A percentile compares a stretch with the other conserved stretches of the same genome.
Evolutionary conservation across 108 stramenopile genomes (phyloP).

Genomic region (Stephanodiscus minutulus): DNA sequence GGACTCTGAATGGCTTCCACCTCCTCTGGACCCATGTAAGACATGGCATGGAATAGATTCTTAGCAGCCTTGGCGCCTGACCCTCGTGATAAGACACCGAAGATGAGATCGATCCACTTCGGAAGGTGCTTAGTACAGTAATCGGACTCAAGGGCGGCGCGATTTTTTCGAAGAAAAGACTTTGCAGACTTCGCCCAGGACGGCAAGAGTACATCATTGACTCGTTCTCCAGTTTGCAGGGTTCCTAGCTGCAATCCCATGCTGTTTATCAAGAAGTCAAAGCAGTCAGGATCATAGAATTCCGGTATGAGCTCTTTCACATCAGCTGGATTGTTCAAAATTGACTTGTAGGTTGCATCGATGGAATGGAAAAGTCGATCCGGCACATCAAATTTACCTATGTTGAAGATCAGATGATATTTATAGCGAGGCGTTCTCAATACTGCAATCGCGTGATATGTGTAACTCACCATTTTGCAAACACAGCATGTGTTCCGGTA

Average conservation of each 20-base stretch:
- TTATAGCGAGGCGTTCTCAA: not conserved
- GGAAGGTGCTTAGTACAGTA: slow-evolving; percentile 84
- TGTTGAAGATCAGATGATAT: not conserved
- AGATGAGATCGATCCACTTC: slow-evolving; percentile 98
- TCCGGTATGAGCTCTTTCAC: slow-evolving; percentile 98
- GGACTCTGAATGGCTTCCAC: slow-evolving; percentile 62
- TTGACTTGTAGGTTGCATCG: slow-evolving; percentile 72
- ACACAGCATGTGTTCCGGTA: slow-evolving; percentile 98
- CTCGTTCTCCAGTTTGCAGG: slow-evolving; percentile 85
- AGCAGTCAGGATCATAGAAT: slow-evolving; percentile 85
- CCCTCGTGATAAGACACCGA: slow-evolving; percentile 92
- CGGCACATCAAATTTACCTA: slow-evolving; percentile 94
- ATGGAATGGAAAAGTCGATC: slow-evolving; percentile 94
- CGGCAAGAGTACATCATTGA: slow-evolving; percentile 90
- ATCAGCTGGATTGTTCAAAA: slow-evolving; percentile 92
- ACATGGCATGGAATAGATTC: slow-evolving; percentile 91
- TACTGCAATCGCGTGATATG: not conserved
- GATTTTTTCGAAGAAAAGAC: slow-evolving; percentile 88
- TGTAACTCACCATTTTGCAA: slow-evolving; percentile 88
- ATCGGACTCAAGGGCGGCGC: slow-evolving; percentile 93
- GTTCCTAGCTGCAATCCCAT: slow-evolving; percentile 91
- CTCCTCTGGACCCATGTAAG: slow-evolving; percentile 82
- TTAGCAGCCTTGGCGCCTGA: slow-evolving; percentile 74
- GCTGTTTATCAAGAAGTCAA: slow-evolving; percentile 92
- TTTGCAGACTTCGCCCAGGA: slow-evolving; percentile 89